Evolutionary conservation across 352 stramenopile genomes (phyloP).

Genomic region (Phytophthora pseudosyringae): DNA sequence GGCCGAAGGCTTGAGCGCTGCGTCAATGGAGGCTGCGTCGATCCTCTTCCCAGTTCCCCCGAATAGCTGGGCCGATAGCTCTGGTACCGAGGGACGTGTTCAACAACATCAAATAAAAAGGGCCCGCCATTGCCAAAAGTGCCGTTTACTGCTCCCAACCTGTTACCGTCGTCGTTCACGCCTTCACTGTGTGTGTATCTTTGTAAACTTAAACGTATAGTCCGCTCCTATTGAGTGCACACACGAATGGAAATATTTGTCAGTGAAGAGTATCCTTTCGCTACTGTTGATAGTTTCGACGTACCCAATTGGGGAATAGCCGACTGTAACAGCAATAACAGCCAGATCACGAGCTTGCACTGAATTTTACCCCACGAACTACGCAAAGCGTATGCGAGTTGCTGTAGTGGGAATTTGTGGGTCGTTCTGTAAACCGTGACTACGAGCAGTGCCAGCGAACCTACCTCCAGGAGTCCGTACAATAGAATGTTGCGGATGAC

Average conservation of each 20-base stretch:
- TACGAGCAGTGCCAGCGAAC: conserved; percentile 15
- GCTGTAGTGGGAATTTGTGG: conserved; percentile 24
- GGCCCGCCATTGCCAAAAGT: no score
- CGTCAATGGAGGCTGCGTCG: no score
- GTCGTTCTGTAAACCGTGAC: conserved; percentile 27
- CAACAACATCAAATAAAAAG: no score
- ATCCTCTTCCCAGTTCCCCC: no score
- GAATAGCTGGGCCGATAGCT: no score
- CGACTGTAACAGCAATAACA: conserved; percentile 29
- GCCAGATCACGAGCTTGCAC: conserved; percentile 29
- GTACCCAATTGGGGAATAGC: conserved; percentile 25
- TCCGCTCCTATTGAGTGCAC: conserved; percentile 4
- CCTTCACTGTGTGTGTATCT: conserved; percentile 5
- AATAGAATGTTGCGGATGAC: conserved; percentile 12
- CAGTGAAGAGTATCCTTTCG: no score
- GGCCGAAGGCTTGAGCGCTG: no score
- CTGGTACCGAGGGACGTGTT: no score
- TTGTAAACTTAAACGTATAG: conserved; percentile 18
- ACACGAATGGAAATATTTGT: no score
- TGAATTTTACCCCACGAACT: conserved; percentile 21
- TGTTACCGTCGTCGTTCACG: not conserved
- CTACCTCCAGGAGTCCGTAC: conserved; percentile 27
- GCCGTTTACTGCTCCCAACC: not conserved
- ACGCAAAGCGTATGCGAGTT: conserved; percentile 31
- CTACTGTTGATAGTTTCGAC: not conserved